Conservation (phyloP, 73 alveolate genomes). For the Paramecium pentaurelia region DNA sequence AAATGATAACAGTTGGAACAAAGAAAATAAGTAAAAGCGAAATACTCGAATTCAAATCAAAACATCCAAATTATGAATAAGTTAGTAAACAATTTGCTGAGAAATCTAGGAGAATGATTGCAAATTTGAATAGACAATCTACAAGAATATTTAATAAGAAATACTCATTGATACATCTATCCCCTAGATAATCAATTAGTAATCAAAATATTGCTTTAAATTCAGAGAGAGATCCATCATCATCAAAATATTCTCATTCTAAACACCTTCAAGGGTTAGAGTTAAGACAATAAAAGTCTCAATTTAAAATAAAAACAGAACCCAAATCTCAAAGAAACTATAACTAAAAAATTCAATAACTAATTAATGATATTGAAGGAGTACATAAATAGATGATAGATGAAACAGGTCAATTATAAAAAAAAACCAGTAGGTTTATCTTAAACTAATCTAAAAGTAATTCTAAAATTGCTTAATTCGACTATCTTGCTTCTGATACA, state of each 20-base stretch:
- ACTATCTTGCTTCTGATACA: background rate
- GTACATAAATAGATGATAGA: conserved; percentile 5
- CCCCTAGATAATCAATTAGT: background rate
- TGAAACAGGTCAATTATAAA: background rate
- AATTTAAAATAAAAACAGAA: conserved; percentile 8
- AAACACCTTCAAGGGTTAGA: background rate
- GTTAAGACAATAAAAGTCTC: background rate
- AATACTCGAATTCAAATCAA: background rate
- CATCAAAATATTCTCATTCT: background rate
- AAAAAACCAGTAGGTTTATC: background rate
- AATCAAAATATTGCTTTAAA: background rate
- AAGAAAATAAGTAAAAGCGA: conserved; percentile 2
- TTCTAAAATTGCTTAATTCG: background rate
- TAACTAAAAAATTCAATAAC: background rate
- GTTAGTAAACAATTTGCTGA: conserved; percentile 11
- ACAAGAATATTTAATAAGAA: background rate
- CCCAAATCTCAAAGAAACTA: background rate
- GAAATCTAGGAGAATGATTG: background rate
- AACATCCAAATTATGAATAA: background rate
- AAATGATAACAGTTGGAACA: background rate
- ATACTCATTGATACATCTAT: background rate
- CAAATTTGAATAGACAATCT: background rate
- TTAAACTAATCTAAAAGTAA: background rate
- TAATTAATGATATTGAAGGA: background rate
- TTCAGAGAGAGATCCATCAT: background rate